phyloP scores from a whole-genome alignment of 2,329 filamentous ascomycete genomes.

The Colletotrichum gloeosporioides region DNA sequence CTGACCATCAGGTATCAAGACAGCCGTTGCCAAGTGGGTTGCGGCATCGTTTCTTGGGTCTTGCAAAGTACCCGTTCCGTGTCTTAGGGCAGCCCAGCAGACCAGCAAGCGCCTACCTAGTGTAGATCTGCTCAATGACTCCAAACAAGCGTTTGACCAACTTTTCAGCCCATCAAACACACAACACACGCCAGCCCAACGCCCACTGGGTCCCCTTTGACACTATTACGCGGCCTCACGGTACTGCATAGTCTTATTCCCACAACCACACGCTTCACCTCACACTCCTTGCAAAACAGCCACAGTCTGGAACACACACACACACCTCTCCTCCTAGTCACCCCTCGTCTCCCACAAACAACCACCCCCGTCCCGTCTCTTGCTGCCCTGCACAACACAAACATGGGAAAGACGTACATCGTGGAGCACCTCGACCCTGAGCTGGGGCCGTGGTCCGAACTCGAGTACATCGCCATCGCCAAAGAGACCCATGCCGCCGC shows the following conservation, averaged over 20 bases:
- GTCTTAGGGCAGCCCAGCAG: slow-evolving; percentile 8
- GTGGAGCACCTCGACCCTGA: slow-evolving; percentile 97
- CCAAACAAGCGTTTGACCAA: slow-evolving; percentile 18
- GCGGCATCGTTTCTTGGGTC: background rate
- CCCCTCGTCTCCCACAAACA: background rate
- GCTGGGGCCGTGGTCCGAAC: slow-evolving; percentile 89
- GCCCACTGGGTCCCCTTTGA: background rate
- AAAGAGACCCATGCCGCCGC: slow-evolving; percentile 73
- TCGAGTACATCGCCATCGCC: slow-evolving; percentile 91
- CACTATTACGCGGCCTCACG: slow-evolving; percentile 11
- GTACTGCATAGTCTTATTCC: background rate
- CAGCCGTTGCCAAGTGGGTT: slow-evolving; percentile 11
- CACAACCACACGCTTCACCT: background rate
- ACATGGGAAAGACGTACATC: slow-evolving; percentile 75
- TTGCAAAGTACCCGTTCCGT: background rate
- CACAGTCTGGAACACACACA: background rate
- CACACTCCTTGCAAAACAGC: background rate
- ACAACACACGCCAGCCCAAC: background rate
- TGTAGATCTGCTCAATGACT: background rate
- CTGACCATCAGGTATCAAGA: background rate
- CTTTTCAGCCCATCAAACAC: background rate
- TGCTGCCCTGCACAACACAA: background rate
- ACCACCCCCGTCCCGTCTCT: background rate
- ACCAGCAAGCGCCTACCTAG: slow-evolving; percentile 1
- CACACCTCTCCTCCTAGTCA: background rate